Evolutionary conservation across 1,139 yeast genomes (phyloP).

Genomic region (Debaryomyces coudertii): DNA sequence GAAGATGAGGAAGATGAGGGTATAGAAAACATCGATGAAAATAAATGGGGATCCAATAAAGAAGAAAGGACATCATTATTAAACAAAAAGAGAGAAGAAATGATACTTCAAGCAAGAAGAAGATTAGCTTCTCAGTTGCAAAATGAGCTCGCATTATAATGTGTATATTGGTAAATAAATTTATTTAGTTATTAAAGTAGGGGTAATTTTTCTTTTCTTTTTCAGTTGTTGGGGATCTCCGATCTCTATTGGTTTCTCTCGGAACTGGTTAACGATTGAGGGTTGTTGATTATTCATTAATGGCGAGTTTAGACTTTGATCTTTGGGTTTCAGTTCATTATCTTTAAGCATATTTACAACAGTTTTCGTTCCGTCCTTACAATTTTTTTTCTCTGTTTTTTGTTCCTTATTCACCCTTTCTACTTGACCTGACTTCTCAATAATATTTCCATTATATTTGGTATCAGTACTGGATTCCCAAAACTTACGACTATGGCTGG

Average conservation of each 20-base stretch:
- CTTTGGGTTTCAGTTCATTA: background rate
- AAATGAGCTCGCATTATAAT: conserved; percentile 24
- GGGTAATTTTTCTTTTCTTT: conserved; percentile 48
- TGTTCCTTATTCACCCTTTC: background rate
- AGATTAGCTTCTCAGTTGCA: conserved; percentile 42
- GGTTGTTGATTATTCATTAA: background rate
- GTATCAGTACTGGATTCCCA: conserved; percentile 6
- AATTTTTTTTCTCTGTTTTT: background rate
- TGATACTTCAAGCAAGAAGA: conserved; percentile 48
- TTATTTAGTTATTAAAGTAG: conserved; percentile 37
- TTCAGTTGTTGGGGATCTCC: conserved; percentile 19
- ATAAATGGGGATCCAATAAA: conserved; percentile 23
- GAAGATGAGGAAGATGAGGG: conserved; percentile 16
- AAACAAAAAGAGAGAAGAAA: conserved; percentile 40
- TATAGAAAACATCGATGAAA: conserved; percentile 10
- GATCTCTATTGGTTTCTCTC: conserved; percentile 11
- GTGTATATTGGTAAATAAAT: conserved; percentile 10
- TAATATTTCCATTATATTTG: background rate
- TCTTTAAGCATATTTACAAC: conserved; percentile 16
- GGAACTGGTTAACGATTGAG: conserved; percentile 18
- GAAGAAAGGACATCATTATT: conserved; percentile 25
- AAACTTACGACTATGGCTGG: conserved; percentile 1
- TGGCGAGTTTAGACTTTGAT: background rate
- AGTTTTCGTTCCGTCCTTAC: background rate
- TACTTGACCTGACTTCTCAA: background rate